Evolutionary conservation across 169 alveolate genomes (phyloP).

Genomic region (Eimeria falciformis): DNA sequence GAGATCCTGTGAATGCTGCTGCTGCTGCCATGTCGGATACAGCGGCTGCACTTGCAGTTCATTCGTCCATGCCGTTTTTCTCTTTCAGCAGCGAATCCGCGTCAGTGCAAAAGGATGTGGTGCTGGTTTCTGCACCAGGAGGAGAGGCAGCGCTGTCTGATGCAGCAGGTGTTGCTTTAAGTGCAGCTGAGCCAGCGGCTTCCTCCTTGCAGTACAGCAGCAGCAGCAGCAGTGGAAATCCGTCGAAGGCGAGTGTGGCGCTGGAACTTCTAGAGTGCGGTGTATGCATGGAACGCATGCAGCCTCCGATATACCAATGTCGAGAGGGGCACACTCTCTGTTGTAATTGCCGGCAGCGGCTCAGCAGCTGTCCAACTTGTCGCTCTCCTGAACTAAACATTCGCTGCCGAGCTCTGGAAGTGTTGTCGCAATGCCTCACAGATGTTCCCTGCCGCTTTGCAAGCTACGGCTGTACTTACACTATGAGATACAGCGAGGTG

Average conservation of each 20-base stretch:
- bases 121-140: neutral
- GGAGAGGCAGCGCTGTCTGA: neutral
- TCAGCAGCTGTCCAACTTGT: constrained; percentile 51
- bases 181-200: constrained; percentile 31
- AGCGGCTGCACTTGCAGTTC: constrained; percentile 19
- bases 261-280: constrained; percentile 77
- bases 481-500: neutral
- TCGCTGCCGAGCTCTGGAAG: constrained; percentile 72
- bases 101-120: constrained; percentile 18
- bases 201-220: neutral
- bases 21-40: constrained; percentile 10
- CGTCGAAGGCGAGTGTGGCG: constrained; percentile 13
- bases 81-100: constrained; percentile 42
- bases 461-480: constrained; percentile 42
- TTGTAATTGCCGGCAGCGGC: constrained; percentile 22
- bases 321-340: constrained; percentile 70
- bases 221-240: neutral
- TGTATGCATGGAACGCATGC: constrained; percentile 71
- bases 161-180: neutral
- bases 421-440: constrained; percentile 7
- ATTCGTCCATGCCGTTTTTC: neutral
- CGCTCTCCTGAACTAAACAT: constrained; percentile 20
- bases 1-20: neutral
- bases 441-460: constrained; percentile 65
- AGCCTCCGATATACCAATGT: constrained; percentile 73